phyloP scores from a whole-genome alignment of 164 flowering plant genomes.

The Umbellularia californica region DNA sequence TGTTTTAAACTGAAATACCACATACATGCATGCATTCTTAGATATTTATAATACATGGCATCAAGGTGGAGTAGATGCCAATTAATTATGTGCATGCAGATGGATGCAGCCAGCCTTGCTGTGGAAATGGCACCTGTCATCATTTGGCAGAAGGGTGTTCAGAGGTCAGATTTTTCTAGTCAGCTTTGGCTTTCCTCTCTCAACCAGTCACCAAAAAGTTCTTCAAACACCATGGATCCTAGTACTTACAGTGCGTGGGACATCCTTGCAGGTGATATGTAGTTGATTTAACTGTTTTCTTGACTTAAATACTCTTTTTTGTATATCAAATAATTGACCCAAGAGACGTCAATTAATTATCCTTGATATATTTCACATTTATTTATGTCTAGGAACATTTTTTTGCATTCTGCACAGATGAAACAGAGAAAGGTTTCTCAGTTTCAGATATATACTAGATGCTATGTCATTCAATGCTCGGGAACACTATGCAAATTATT shows the following conservation, averaged over 20 bases:
- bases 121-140: constrained; percentile 82
- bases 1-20: neutral
- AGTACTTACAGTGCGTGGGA: constrained; percentile 54
- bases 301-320: neutral
- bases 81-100: constrained; percentile 32
- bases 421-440: too few species aligned
- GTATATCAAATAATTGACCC: too few species aligned
- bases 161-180: constrained; percentile 49
- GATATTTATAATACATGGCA: too few species aligned
- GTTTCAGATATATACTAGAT: too few species aligned
- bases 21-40: neutral
- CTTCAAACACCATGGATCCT: constrained; percentile 31
- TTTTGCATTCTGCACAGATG: too few species aligned
- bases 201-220: constrained; percentile 23
- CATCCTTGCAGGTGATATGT: constrained; percentile 60
- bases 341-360: too few species aligned
- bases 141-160: constrained; percentile 64
- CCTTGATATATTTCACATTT: too few species aligned
- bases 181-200: constrained; percentile 39
- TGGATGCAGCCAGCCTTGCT: constrained; percentile 84
- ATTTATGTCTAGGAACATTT: too few species aligned
- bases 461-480: too few species aligned
- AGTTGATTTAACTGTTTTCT: neutral
- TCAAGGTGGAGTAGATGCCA: neutral
- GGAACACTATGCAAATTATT: too few species aligned